Evolutionary conservation across 148 eudicot species (phyloP).

Genomic region (Spergularia bocconei): DNA sequence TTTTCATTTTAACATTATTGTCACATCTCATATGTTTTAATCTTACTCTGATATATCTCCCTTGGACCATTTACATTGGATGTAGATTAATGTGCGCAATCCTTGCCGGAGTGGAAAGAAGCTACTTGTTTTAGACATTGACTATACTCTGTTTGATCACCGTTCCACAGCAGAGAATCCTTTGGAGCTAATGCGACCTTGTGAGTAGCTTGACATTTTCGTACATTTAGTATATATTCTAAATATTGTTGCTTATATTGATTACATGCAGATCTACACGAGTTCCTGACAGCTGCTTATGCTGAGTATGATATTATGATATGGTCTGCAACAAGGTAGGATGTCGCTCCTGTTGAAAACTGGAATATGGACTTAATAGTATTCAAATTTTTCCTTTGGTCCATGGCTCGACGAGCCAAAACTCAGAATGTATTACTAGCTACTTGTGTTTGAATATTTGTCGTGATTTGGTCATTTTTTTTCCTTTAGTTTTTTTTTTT

Average conservation of each 20-base stretch:
- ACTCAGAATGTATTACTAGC: background rate
- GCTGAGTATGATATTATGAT: slow-evolving; percentile 96
- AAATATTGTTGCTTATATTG: background rate
- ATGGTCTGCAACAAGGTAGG: slow-evolving; percentile 98
- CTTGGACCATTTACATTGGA: slow-evolving; percentile 8
- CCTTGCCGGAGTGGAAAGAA: slow-evolving; percentile 95
- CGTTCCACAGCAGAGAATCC: slow-evolving; percentile 95
- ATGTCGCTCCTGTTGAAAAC: background rate
- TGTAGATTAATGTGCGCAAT: slow-evolving; percentile 73
- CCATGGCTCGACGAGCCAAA: background rate
- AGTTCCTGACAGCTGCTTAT: slow-evolving; percentile 90
- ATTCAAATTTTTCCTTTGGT: background rate
- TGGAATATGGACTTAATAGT: background rate
- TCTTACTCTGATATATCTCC: slow-evolving; percentile 8
- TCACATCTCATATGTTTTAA: background rate
- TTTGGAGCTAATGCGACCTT: slow-evolving; percentile 92
- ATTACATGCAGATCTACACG: slow-evolving; percentile 75
- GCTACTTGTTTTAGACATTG: slow-evolving; percentile 93
- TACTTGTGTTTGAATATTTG: too few species aligned
- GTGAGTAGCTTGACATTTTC: slow-evolving; percentile 41
- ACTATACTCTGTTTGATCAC: slow-evolving; percentile 94
- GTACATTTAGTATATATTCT: background rate
- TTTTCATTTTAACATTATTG: too few species aligned
- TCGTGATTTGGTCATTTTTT: too few species aligned
- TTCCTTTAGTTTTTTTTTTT: background rate